phyloP scores from a whole-genome alignment of 176 grass and related monocot species.

The bread wheat (Triticum aestivum) region IWGSC_CS_RefSeq_v2.1 NC_057808.1:565166209-565166708 shows the following conservation, averaged over 20 bases:
- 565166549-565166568: conserved; percentile 86
- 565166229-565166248: conserved; percentile 79
- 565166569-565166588: conserved; percentile 98
- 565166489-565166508: conserved; percentile 56
- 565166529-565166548: conserved; percentile 82
- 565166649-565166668: conserved; percentile 85
- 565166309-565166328: conserved; percentile 49
- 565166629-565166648: conserved; percentile 87
- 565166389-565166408: conserved; percentile 93
- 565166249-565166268: conserved; percentile 56
- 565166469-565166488: conserved; percentile 85
- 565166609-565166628: conserved; percentile 80
- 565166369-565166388: conserved; percentile 91
- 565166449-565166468: conserved; percentile 51
- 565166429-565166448: conserved; percentile 47
- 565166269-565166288: conserved; percentile 49
- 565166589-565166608: conserved; percentile 87
- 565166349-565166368: conserved; percentile 64
- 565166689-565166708: conserved; percentile 98
- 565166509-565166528: conserved; percentile 81
- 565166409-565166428: conserved; percentile 94
- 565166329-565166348: conserved; percentile 51
- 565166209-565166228: conserved; percentile 50
- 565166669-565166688: conserved; percentile 89
- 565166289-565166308: conserved; percentile 56